phyloP scores from a whole-genome alignment of 768 basidiomycete genomes.

The Calvatia gigantea region DNA sequence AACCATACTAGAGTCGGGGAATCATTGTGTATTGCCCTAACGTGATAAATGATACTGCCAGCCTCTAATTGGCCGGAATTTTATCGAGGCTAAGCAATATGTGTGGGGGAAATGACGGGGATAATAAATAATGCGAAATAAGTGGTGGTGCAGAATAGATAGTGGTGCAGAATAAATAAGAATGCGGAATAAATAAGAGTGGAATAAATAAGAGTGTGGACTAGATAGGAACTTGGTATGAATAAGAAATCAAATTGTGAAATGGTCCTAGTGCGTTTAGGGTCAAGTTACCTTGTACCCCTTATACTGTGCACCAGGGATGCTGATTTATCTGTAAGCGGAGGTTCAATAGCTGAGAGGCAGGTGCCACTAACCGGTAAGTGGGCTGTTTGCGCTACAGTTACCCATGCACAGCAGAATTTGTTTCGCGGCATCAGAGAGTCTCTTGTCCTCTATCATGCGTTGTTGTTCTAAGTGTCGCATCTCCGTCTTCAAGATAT shows the following conservation, averaged over 20 bases:
- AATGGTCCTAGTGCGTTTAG: background rate
- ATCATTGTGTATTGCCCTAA: no score
- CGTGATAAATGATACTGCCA: no score
- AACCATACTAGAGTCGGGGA: no score
- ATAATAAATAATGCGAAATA: no score
- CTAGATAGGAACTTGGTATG: background rate
- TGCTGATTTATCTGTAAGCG: background rate
- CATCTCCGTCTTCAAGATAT: conserved; percentile 6
- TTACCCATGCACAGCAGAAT: conserved; percentile 6
- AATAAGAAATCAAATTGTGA: no score
- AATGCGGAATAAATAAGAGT: background rate
- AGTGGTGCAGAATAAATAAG: conserved; percentile 1
- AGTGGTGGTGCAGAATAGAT: no score
- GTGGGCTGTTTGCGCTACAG: conserved; percentile 1
- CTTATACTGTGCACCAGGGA: background rate
- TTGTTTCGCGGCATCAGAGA: conserved; percentile 3
- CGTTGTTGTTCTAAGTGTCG: background rate
- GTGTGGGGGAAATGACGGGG: no score
- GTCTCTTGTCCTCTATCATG: background rate
- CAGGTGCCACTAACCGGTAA: conserved; percentile 1
- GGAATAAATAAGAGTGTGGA: background rate
- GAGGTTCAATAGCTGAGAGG: background rate
- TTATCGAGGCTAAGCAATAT: no score
- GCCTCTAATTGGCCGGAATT: no score
- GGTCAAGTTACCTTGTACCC: background rate